These are phyloP conservation scores for Piromyces finnis DNA, from an alignment of 192 early-diverging fungal species.

Conservation along the genomic window DNA sequence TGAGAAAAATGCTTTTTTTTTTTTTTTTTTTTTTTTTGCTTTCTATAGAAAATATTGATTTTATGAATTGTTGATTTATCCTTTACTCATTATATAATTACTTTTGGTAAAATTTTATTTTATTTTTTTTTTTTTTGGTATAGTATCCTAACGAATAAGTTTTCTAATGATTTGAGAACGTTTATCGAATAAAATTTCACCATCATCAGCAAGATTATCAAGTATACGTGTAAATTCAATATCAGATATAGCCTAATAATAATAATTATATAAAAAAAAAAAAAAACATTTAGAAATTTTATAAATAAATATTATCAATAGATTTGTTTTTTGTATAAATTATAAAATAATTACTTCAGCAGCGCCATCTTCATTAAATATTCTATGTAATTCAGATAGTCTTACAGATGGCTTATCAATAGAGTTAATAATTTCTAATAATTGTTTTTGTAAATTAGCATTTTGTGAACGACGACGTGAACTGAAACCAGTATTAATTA, in stretches of 20 bases:
- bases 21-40: too few species aligned
- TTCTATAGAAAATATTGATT: too few species aligned
- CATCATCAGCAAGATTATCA: background rate
- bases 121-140: too few species aligned
- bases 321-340: too few species aligned
- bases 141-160: background rate
- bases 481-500: constrained; percentile 73
- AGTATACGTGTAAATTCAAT: background rate
- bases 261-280: too few species aligned
- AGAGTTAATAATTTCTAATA: background rate
- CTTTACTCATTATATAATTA: too few species aligned
- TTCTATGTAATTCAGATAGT: background rate
- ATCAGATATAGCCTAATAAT: background rate
- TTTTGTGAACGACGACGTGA: constrained; percentile 19
- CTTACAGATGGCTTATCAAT: background rate
- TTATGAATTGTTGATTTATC: too few species aligned
- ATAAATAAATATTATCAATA: too few species aligned
- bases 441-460: background rate
- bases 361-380: background rate
- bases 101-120: too few species aligned
- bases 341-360: background rate
- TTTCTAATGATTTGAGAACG: background rate
- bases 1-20: too few species aligned
- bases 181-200: background rate
- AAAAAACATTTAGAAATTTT: too few species aligned